Evolutionary conservation across 345 rosid genomes (phyloP).

Genomic region (Toxicodendron radicans): DNA sequence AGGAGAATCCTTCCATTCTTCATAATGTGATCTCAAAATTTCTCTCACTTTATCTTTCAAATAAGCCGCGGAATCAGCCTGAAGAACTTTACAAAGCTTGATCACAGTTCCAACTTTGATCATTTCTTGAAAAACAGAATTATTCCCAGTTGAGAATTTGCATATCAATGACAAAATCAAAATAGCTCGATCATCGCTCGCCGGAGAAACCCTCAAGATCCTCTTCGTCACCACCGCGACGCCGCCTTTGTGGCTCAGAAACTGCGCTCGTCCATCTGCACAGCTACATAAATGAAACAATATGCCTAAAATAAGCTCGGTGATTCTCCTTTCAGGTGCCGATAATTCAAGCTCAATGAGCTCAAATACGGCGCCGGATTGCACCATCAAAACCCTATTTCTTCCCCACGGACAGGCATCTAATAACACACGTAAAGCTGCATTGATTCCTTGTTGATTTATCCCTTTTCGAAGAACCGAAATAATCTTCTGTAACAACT

Average conservation of each 20-base stretch:
- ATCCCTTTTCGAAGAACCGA: slow-evolving; percentile 37
- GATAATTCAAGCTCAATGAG: slow-evolving; percentile 71
- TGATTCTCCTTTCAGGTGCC: slow-evolving; percentile 38
- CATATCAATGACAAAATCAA: slow-evolving; percentile 46
- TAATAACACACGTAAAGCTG: slow-evolving; percentile 48
- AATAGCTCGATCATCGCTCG: slow-evolving; percentile 55
- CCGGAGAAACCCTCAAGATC: slow-evolving; percentile 50
- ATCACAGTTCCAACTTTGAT: slow-evolving; percentile 48
- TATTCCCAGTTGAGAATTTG: slow-evolving; percentile 48
- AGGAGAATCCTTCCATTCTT: slow-evolving; percentile 63
- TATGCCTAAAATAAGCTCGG: slow-evolving; percentile 58
- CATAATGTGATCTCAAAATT: slow-evolving; percentile 51
- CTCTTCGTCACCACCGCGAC: slow-evolving; percentile 58
- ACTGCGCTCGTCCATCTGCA: slow-evolving; percentile 68
- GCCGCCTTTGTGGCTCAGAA: slow-evolving; percentile 52
- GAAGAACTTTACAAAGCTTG: slow-evolving; percentile 58
- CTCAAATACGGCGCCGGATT: slow-evolving; percentile 49
- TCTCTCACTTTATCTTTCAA: slow-evolving; percentile 54
- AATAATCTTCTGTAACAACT: slow-evolving; percentile 43
- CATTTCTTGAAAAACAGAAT: slow-evolving; percentile 59
- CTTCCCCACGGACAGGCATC: slow-evolving; percentile 52
- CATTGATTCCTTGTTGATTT: slow-evolving; percentile 46
- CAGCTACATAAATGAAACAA: slow-evolving; percentile 60
- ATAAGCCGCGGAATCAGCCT: slow-evolving; percentile 35
- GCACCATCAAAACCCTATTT: slow-evolving; percentile 54